Conservation (phyloP, 2,329 filamentous ascomycete species). For the Furcasterigmium sp. region DNA sequence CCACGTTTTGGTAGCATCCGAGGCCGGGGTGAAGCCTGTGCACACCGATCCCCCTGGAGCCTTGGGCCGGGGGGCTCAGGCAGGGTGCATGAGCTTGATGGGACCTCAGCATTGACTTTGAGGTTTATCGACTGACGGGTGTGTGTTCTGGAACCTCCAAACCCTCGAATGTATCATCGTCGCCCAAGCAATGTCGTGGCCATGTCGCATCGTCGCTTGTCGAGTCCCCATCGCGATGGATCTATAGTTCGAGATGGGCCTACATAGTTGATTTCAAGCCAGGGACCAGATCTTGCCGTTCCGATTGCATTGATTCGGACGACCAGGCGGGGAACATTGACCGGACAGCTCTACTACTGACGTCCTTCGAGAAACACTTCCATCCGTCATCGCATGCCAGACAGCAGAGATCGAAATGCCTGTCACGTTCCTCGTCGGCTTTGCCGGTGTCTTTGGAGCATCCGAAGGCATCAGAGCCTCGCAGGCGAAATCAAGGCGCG, state of each 20-base stretch:
- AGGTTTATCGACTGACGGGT: background rate
- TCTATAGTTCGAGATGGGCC: background rate
- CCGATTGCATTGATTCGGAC: background rate
- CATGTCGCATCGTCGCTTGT: background rate
- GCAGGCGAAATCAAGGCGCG: constrained; percentile 36
- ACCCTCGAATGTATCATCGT: background rate
- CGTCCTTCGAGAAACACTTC: too few relatives aligned
- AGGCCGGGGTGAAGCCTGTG: too few relatives aligned
- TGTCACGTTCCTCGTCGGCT: constrained; percentile 28
- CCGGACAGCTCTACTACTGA: too few relatives aligned
- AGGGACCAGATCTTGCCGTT: background rate
- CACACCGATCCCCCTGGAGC: background rate
- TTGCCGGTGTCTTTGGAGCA: constrained; percentile 37
- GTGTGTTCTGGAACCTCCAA: background rate
- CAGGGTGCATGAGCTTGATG: too few relatives aligned
- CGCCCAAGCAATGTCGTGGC: background rate
- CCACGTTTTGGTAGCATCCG: background rate
- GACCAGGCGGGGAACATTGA: background rate
- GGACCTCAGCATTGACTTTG: too few relatives aligned
- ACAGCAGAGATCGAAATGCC: constrained; percentile 12
- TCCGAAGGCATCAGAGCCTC: constrained; percentile 41
- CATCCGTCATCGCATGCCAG: background rate
- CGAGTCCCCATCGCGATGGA: background rate
- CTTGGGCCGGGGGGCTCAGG: too few relatives aligned
- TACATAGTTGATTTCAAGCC: background rate